Evolutionary conservation across 2,329 filamentous ascomycete genomes (phyloP).

Genomic region (Trichoderma aggressivum): DNA sequence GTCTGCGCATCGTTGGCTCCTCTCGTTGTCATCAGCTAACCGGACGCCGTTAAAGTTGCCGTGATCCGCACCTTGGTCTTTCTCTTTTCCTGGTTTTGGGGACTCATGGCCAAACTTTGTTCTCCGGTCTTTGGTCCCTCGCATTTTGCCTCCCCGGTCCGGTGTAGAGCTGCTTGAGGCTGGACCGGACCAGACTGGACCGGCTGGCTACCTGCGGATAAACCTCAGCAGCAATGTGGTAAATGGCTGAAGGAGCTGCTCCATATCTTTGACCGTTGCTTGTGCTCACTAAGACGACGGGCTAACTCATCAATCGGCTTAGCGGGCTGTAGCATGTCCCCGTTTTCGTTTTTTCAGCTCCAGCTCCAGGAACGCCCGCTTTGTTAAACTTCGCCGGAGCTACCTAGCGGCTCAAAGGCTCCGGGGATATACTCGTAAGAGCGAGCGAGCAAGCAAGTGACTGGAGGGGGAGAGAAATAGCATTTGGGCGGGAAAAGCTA

Average conservation of each 20-base stretch:
- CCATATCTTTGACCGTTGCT: not conserved
- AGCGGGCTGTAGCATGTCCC: not conserved
- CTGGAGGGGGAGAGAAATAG: not conserved
- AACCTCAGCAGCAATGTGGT: not conserved
- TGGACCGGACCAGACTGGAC: not conserved
- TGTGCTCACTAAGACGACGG: not conserved
- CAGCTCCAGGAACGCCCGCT: conserved; percentile 12
- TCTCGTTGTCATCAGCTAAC: not conserved
- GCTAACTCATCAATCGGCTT: not conserved
- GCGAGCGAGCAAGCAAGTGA: not conserved
- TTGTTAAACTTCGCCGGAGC: conserved; percentile 11
- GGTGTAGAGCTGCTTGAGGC: not conserved
- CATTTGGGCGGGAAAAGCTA: not conserved
- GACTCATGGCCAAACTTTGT: not conserved
- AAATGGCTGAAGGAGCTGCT: not conserved
- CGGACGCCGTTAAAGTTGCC: not conserved
- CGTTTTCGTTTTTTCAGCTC: conserved; percentile 3
- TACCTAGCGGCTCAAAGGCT: conserved; percentile 9
- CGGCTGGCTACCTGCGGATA: not conserved
- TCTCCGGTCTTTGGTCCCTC: not conserved
- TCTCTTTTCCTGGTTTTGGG: not conserved
- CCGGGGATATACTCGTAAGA: not conserved
- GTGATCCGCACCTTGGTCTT: not conserved
- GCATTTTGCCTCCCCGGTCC: not conserved
- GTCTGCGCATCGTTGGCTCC: not conserved